Evolutionary conservation across 345 rosid genomes (phyloP), one percentile per base, ranked within the genome.

Genomic region (Clausena lansium): DNA sequence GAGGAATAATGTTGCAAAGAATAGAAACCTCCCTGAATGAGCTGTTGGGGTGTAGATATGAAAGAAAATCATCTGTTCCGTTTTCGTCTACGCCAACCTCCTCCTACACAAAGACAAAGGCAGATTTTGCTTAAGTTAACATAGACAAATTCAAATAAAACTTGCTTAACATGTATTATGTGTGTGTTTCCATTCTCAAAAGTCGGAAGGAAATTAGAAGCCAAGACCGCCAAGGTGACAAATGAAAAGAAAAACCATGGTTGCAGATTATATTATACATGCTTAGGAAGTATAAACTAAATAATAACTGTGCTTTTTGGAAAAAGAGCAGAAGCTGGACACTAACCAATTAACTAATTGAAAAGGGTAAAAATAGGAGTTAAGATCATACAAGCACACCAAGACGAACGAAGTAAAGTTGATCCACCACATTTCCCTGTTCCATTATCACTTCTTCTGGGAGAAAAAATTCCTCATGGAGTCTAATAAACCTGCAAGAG

Each of bases 381-480:
- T 60, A 45, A 32, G 61, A 77, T 61, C 81, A 13, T 92, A 97
- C 99, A 95, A 97, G 84, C 50, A 52, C 67, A 77, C 99, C 99
- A 80, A 88, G 90, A 78, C 98, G 93, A 45, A 97, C 90, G 83
- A 97, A 94, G 83, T 94, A 97, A 59, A 96, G 89, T 55, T 96
- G 95, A 86, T 96, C 99, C 30, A 92, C 97, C 6, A 88, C 98
- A 55, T 84, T 88, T 72, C 98, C 99, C 78, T 90, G 98, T 83
- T 91, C 97, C 87, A 91, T 84, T 78, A 96, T 89, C 62, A 94
- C 91, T 89, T 96, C 98, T 81, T 98, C 98, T 0, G 98, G 99
- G 76, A 96, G 97, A 84, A 89, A 94, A 82, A 94, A 94, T 78
- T 96, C 99, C 88, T 96, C 99, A 81, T 96, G 98, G 45, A 96